Evolutionary conservation across 164 flowering plant species (phyloP), one percentile per base, ranked within the genome.

Genomic region (Dillenia turbinata): DNA sequence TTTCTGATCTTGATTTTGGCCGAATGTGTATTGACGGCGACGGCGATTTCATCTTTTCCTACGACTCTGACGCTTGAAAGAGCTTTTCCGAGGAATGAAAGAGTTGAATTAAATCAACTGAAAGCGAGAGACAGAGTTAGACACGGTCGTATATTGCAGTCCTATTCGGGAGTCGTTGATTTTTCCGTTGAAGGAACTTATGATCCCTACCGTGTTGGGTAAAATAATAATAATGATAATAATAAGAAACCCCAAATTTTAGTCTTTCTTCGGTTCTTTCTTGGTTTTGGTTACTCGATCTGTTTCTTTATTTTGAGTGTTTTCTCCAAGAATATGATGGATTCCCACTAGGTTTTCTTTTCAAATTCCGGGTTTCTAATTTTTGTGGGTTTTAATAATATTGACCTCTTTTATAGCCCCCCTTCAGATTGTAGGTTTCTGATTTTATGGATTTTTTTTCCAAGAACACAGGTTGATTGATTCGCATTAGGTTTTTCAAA

Each of bases 181-280:
- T 87, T 92, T 49, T 76, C 90, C 1, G 92, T 92, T 50, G 52
- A 72, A 8, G 98, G 98, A 33, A 78, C 89, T 47, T 74, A 63
- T 53, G 78, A 92, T 82, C 98, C 98, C 11, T 80, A 57, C 59
- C 72, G 74, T 43, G 88, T 87, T 55, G 99, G 97, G 97, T 91
- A 84, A 64, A 63, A n/a, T n/a, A n/a, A n/a, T n/a, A n/a, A n/a
- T n/a, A 60, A n/a, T 16, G 7, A 3, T 44, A 12, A 2, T 2
- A 33, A 33, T 4, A 33, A 33, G 6, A 33, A 33, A 33, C 5
- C 6, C 40, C 40, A 33, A 5, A 33, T 26, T 71, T 15, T 52
- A 13, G 14, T 33, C 3, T 14, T 54, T 44, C 54, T 17, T 49
- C 8, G 11, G 2, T 47, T 7, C 19, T 63, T 49, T 40, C 40